phyloP scores from a whole-genome alignment of 225 moss, liverwort and hornwort species.

The Pseudisothecium myosuroides region DNA sequence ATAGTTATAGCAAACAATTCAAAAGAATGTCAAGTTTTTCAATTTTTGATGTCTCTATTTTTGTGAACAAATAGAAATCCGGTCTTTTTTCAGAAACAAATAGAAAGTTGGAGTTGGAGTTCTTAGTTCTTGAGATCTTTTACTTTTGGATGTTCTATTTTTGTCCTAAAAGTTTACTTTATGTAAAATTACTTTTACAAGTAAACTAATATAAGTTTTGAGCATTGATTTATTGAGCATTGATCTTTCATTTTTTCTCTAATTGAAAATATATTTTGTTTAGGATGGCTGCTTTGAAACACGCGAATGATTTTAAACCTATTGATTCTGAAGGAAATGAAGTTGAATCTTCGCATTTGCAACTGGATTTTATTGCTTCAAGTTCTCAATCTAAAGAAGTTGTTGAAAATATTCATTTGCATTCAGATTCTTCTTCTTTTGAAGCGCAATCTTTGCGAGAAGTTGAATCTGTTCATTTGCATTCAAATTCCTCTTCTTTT shows the following conservation, averaged over 20 bases:
- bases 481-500: background rate
- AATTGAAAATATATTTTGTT: background rate
- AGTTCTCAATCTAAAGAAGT: background rate
- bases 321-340: background rate
- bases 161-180: background rate
- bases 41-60: background rate
- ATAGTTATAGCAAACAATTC: background rate
- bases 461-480: too few relatives aligned
- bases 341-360: too few relatives aligned
- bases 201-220: too few relatives aligned
- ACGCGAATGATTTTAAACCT: background rate
- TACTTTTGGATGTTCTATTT: background rate
- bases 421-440: background rate
- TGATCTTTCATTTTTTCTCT: background rate
- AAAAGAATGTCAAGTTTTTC: background rate
- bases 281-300: background rate
- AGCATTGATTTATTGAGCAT: background rate
- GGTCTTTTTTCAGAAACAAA: background rate
- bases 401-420: background rate
- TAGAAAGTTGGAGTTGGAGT: background rate
- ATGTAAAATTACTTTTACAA: background rate
- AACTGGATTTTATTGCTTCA: background rate
- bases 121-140: too few relatives aligned
- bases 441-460: background rate
- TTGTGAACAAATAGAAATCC: background rate